Evolutionary conservation across 495 filamentous ascomycete species (phyloP).

Genomic region (Penicillium subrubescens): DNA sequence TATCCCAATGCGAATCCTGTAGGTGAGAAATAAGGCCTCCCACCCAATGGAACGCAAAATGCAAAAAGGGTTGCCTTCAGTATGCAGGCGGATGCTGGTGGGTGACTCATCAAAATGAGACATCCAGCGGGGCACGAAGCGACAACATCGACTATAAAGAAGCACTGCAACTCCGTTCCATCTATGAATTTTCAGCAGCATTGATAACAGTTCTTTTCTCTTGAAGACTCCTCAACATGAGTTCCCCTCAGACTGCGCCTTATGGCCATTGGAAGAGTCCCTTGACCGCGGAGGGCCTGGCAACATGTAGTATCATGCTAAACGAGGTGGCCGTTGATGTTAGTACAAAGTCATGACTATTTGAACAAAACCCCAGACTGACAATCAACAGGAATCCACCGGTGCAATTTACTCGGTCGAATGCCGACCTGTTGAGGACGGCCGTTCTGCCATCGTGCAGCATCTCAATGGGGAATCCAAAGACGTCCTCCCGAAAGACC

Average conservation of each 20-base stretch:
- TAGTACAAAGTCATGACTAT: neutral
- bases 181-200: neutral
- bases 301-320: slow-evolving; percentile 33
- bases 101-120: neutral
- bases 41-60: neutral
- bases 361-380: neutral
- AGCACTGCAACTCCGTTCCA: neutral
- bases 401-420: slow-evolving; percentile 46
- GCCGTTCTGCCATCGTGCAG: slow-evolving; percentile 44
- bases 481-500: slow-evolving; percentile 44
- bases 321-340: slow-evolving; percentile 35
- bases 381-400: slow-evolving; percentile 22
- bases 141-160: neutral
- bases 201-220: neutral
- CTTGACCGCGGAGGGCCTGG: slow-evolving; percentile 41
- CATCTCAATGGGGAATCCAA: slow-evolving; percentile 25
- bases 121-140: neutral
- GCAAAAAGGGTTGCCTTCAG: neutral
- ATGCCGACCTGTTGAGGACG: slow-evolving; percentile 39
- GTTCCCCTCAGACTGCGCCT: slow-evolving; percentile 26
- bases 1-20: neutral
- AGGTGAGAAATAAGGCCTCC: neutral
- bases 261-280: slow-evolving; percentile 50
- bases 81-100: neutral
- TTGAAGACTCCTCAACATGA: neutral